Evolutionary conservation across 176 grass and related monocot species (phyloP).

Genomic region (Echinochloa phyllopogon): DNA sequence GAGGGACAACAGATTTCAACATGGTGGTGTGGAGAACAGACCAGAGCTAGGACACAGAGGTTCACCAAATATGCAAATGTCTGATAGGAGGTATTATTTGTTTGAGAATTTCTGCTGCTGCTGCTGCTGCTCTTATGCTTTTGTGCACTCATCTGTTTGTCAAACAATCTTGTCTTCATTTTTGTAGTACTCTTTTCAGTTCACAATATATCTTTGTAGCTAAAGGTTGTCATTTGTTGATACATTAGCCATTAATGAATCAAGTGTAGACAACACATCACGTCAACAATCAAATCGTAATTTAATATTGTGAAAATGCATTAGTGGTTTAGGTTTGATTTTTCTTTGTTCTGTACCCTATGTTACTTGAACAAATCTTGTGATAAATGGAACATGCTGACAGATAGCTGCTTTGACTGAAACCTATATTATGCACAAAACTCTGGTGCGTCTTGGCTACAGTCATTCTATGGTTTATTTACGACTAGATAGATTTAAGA

Average conservation of each 20-base stretch:
- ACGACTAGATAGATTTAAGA: not conserved
- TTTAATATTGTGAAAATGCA: not conserved
- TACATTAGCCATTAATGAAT: not conserved
- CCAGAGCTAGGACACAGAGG: constrained; percentile 41
- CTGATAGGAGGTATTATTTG: constrained; percentile 60
- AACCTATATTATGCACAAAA: not conserved
- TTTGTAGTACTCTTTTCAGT: not conserved
- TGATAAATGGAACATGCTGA: not conserved
- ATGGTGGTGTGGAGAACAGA: constrained; percentile 43
- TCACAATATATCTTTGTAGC: not conserved
- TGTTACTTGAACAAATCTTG: not conserved
- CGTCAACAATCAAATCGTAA: not conserved
- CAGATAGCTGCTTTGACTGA: not conserved
- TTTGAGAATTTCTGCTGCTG: not conserved
- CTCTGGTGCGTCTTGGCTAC: not conserved
- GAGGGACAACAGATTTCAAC: constrained; percentile 67
- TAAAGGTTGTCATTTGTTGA: not conserved
- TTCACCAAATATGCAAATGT: constrained; percentile 41
- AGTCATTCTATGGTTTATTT: not conserved
- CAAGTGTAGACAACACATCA: not conserved
- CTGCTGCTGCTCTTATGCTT: not conserved
- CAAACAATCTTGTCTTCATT: not conserved
- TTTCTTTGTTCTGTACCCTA: not conserved
- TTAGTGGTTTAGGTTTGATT: not conserved
- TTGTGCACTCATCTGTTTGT: not conserved